Conservation (phyloP, 2,329 filamentous ascomycete species). For the Coniochaeta ligniaria region DNA sequence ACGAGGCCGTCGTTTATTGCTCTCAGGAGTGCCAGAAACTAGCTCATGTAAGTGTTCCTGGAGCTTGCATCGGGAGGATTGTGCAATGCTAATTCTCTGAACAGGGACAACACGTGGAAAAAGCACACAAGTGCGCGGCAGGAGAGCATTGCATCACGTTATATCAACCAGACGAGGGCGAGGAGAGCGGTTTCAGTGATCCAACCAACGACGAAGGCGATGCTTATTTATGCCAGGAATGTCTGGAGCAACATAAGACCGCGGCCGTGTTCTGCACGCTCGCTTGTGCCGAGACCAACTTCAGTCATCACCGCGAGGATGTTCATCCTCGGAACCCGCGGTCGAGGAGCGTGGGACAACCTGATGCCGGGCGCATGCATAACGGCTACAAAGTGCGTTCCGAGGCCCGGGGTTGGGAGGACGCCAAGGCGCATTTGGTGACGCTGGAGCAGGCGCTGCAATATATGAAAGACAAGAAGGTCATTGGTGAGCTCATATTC, state of each 20-base stretch:
- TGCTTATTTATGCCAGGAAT: not conserved
- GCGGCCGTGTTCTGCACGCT: not conserved
- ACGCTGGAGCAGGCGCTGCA: constrained; percentile 9
- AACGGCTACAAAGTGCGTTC: no score
- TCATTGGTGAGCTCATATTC: not conserved
- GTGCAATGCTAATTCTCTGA: not conserved
- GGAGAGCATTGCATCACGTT: not conserved
- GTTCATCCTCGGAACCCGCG: not conserved
- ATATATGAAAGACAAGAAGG: constrained; percentile 5
- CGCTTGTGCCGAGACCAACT: not conserved
- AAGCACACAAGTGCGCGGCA: not conserved
- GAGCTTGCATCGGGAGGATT: not conserved
- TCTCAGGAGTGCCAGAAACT: not conserved
- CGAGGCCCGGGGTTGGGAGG: not conserved
- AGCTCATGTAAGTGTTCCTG: not conserved
- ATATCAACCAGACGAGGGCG: not conserved
- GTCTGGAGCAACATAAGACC: not conserved
- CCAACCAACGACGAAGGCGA: not conserved
- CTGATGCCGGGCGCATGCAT: no score
- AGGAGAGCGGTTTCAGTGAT: not conserved
- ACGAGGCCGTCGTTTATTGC: not conserved
- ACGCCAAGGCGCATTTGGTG: not conserved
- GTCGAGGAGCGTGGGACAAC: no score
- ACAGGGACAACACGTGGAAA: not conserved
- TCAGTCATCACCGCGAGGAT: not conserved